Conservation (phyloP, 1,284 basidiomycete species). For the Ceratobasidium sp. region DNA sequence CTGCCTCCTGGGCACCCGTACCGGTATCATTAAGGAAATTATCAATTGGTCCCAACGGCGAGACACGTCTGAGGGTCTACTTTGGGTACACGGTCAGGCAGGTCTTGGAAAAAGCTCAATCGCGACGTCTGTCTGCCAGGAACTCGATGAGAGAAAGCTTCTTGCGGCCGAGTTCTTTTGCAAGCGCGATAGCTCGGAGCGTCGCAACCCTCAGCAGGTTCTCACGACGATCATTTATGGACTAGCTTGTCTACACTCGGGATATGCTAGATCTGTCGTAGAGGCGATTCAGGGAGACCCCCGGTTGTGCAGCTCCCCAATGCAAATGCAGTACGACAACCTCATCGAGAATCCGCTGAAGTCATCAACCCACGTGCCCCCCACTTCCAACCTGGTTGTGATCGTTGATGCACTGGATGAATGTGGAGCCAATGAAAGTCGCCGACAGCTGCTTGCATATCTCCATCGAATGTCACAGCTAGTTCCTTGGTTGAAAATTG, state of each 20-base stretch:
- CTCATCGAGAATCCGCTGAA: not conserved
- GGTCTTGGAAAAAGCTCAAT: slow-evolving; percentile 50
- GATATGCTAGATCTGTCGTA: not conserved
- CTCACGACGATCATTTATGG: slow-evolving; percentile 24
- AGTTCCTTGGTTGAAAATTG: slow-evolving; percentile 7
- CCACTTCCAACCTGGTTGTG: not conserved
- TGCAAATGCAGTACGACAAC: not conserved
- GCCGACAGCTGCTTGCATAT: not conserved
- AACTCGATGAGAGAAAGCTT: slow-evolving; percentile 5
- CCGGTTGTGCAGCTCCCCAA: not conserved
- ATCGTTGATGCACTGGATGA: slow-evolving; percentile 42
- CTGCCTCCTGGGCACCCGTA: not conserved
- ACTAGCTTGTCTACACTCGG: not conserved
- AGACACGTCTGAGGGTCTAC: slow-evolving; percentile 25
- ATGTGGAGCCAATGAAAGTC: not conserved
- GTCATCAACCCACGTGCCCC: too few species aligned
- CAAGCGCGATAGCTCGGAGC: slow-evolving; percentile 46
- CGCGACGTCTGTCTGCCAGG: slow-evolving; percentile 47
- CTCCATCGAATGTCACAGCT: not conserved
- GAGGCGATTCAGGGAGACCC: not conserved
- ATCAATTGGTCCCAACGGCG: not conserved
- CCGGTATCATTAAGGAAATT: not conserved
- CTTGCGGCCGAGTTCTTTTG: slow-evolving; percentile 53
- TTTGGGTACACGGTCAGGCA: slow-evolving; percentile 49
- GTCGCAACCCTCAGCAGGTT: slow-evolving; percentile 22